Evolutionary conservation across 495 filamentous ascomycete genomes (phyloP).

Genomic region (Sordaria brevicollis): DNA sequence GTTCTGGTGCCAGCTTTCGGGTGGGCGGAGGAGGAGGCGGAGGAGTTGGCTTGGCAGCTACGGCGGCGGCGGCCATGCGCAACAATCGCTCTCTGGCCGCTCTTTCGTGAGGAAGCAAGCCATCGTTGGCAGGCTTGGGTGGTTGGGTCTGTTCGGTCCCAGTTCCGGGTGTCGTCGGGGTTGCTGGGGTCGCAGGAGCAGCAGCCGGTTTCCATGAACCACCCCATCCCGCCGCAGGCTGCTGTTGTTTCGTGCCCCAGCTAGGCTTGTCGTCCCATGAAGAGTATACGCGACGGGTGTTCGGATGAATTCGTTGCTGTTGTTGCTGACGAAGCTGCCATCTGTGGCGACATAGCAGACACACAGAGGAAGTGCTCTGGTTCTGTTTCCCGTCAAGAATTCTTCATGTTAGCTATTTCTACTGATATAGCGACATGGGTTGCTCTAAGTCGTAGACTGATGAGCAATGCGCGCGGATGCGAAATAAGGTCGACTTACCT

Average conservation of each 20-base stretch:
- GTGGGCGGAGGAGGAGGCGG: neutral
- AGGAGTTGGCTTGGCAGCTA: neutral
- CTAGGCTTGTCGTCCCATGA: neutral
- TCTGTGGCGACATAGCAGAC: slow-evolving; percentile 17
- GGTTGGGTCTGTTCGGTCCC: neutral
- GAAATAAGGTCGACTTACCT: slow-evolving; percentile 8
- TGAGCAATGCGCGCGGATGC: neutral
- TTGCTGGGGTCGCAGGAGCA: neutral
- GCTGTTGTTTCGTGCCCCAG: neutral
- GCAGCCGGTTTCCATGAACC: neutral
- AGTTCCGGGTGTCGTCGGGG: neutral
- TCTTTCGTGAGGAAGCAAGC: slow-evolving; percentile 15
- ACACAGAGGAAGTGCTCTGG: slow-evolving; percentile 14
- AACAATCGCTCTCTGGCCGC: slow-evolving; percentile 3
- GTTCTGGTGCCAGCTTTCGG: neutral
- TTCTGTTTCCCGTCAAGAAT: slow-evolving; percentile 6
- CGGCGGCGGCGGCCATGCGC: neutral
- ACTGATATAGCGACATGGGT: neutral
- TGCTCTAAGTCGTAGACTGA: neutral
- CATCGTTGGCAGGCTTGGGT: neutral
- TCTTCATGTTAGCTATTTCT: neutral
- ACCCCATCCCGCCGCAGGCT: neutral
- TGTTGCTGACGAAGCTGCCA: neutral
- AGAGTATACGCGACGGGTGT: neutral
- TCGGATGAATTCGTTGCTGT: neutral